phyloP scores from a whole-genome alignment of 176 grass and related monocot species.

The maize (Zea mays) region DNA sequence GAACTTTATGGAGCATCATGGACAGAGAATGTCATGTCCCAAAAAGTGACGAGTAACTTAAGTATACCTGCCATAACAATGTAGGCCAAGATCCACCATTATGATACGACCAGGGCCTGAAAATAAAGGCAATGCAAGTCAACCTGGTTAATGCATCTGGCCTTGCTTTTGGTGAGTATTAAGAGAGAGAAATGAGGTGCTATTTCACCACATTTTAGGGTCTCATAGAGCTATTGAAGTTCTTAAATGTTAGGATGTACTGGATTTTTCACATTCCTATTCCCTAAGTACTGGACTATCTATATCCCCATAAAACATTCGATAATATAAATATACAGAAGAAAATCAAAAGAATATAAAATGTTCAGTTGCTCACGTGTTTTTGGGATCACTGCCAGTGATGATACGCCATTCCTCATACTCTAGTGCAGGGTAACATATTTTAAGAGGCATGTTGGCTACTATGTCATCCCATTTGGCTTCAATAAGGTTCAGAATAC shows the following conservation, averaged over 20 bases:
- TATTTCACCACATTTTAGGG: conserved; percentile 26
- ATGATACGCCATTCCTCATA: conserved; percentile 96
- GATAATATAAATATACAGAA: conserved; percentile 1
- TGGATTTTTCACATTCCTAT: conserved; percentile 18
- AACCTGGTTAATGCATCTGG: conserved; percentile 22
- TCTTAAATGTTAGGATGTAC: conserved; percentile 19
- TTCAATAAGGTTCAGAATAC: conserved; percentile 90
- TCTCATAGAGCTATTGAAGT: conserved; percentile 15
- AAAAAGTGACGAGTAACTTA: background rate
- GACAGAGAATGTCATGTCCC: background rate
- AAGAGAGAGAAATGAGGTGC: conserved; percentile 15
- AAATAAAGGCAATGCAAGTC: conserved; percentile 27
- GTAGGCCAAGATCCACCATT: conserved; percentile 98
- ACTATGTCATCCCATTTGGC: conserved; percentile 98
- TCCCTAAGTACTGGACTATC: conserved; percentile 8
- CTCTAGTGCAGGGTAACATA: conserved; percentile 95
- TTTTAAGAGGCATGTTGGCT: conserved; percentile 92
- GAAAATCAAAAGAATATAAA: conserved; percentile 25
- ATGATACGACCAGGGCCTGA: conserved; percentile 95
- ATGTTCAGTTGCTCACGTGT: conserved; percentile 64
- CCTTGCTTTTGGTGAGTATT: background rate
- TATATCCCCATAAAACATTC: conserved; percentile 7
- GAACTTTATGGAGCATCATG: background rate
- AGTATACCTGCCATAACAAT: conserved; percentile 82
- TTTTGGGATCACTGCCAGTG: conserved; percentile 95